phyloP scores from a whole-genome alignment of 768 basidiomycete genomes.

The Tylopilus sp. region DNA sequence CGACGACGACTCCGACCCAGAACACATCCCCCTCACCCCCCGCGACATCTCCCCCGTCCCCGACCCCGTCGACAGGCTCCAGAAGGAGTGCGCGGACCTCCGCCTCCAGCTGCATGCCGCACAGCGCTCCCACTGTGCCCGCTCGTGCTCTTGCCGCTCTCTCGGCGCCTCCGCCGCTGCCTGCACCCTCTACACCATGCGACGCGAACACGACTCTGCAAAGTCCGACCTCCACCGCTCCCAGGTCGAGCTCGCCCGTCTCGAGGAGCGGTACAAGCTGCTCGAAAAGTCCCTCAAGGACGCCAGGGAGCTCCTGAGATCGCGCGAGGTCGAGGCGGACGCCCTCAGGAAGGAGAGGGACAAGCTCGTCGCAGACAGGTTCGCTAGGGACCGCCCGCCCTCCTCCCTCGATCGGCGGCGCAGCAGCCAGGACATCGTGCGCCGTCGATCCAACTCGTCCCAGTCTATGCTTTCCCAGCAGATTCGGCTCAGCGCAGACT shows the following conservation, averaged over 20 bases:
- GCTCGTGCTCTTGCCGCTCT: slow-evolving; percentile 30
- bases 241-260: slow-evolving; percentile 48
- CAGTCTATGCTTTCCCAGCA: slow-evolving; percentile 31
- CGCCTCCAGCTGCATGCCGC: slow-evolving; percentile 41
- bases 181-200: slow-evolving; percentile 40
- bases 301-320: slow-evolving; percentile 54
- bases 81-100: slow-evolving; percentile 41
- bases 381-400: slow-evolving; percentile 15
- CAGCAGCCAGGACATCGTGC: slow-evolving; percentile 28
- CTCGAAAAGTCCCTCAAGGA: slow-evolving; percentile 65
- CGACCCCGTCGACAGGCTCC: slow-evolving; percentile 39
- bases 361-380: slow-evolving; percentile 23
- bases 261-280: slow-evolving; percentile 60
- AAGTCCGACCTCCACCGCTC: slow-evolving; percentile 55
- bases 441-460: slow-evolving; percentile 29
- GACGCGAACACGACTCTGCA: slow-evolving; percentile 54
- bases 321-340: slow-evolving; percentile 60
- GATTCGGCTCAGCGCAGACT: slow-evolving; percentile 31
- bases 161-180: slow-evolving; percentile 39
- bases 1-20: slow-evolving; percentile 28
- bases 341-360: slow-evolving; percentile 43
- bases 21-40: slow-evolving; percentile 26
- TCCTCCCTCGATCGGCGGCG: slow-evolving; percentile 29
- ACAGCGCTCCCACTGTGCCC: slow-evolving; percentile 33
- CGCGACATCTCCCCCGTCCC: slow-evolving; percentile 36